These are phyloP conservation scores for Xenoacremonium recifei DNA, from an alignment of 2,329 filamentous ascomycete species.

Conservation along the genomic window DNA sequence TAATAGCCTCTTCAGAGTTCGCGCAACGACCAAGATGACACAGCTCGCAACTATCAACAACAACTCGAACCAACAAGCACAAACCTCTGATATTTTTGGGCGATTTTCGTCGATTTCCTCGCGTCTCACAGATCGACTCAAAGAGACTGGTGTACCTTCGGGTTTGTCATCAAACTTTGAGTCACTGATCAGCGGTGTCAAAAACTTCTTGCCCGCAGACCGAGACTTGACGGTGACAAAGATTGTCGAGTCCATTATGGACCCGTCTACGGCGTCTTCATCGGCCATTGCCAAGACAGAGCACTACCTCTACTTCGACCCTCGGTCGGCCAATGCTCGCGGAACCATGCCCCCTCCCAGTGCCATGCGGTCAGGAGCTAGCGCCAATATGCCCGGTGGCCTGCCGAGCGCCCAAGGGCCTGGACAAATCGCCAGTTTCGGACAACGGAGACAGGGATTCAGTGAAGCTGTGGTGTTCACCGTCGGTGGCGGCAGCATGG, in stretches of 20 bases:
- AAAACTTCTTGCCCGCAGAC: constrained; percentile 96
- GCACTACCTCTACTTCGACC: constrained; percentile 95
- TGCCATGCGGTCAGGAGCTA: constrained; percentile 46
- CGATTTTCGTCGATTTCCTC: constrained; percentile 91
- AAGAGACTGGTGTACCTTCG: constrained; percentile 78
- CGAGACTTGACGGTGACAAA: constrained; percentile 96
- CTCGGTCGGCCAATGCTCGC: constrained; percentile 85
- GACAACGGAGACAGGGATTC: constrained; percentile 85
- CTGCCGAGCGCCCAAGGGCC: constrained; percentile 49
- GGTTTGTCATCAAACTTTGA: constrained; percentile 78
- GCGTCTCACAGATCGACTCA: constrained; percentile 88
- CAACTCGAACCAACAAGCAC: constrained; percentile 60
- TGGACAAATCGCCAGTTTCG: constrained; percentile 81
- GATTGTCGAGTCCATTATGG: constrained; percentile 98
- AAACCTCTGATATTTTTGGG: constrained; percentile 78
- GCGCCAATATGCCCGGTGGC: constrained; percentile 44
- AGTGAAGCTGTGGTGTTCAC: constrained; percentile 92
- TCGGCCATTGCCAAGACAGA: constrained; percentile 96
- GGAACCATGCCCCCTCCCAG: constrained; percentile 86
- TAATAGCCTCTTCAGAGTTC: too few relatives aligned
- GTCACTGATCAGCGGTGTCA: constrained; percentile 90
- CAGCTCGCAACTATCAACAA: constrained; percentile 91
- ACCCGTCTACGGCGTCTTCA: constrained; percentile 83
- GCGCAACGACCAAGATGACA: constrained; percentile 95
- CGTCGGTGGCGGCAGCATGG: constrained; percentile 95